Percentiles rank a stretch among this genome's conserved stretches.
Evolutionary conservation across 2,329 filamentous ascomycete genomes (phyloP).

Genomic region (Mollisiaceae sp.): DNA sequence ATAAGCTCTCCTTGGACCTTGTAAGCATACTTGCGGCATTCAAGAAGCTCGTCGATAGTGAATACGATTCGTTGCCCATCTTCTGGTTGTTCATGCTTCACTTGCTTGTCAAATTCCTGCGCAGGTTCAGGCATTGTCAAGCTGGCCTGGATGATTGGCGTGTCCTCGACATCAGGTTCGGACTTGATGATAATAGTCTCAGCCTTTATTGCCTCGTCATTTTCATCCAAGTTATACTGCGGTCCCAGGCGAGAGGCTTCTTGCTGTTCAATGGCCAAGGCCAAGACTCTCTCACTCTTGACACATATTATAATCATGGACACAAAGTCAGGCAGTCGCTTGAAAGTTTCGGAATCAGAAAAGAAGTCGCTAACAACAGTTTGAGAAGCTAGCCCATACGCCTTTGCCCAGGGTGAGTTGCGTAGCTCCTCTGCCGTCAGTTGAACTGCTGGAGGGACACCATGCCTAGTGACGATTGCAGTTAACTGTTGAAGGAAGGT

Average conservation of each 20-base stretch:
- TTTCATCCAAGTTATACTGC: background rate
- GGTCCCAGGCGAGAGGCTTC: background rate
- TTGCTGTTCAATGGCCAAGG: background rate
- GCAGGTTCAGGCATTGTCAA: background rate
- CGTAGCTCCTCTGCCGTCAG: background rate
- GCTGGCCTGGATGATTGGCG: background rate
- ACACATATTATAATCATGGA: background rate
- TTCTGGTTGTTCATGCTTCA: background rate
- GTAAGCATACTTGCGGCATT: background rate
- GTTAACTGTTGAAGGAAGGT: constrained; percentile 9
- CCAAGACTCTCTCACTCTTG: constrained; percentile 6
- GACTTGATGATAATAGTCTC: background rate
- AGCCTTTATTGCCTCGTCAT: background rate
- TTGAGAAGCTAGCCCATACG: background rate
- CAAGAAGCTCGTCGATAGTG: background rate
- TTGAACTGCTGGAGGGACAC: background rate
- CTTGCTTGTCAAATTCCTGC: background rate
- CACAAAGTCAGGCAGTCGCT: background rate
- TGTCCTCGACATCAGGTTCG: background rate
- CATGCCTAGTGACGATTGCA: background rate
- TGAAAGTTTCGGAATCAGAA: constrained; percentile 3
- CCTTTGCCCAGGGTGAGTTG: background rate
- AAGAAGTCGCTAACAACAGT: background rate
- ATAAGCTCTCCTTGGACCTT: background rate
- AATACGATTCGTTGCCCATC: background rate